These are phyloP conservation scores for Phtheirospermum japonicum DNA, from an alignment of 257 asterid species.

Conservation along the genomic window DNA sequence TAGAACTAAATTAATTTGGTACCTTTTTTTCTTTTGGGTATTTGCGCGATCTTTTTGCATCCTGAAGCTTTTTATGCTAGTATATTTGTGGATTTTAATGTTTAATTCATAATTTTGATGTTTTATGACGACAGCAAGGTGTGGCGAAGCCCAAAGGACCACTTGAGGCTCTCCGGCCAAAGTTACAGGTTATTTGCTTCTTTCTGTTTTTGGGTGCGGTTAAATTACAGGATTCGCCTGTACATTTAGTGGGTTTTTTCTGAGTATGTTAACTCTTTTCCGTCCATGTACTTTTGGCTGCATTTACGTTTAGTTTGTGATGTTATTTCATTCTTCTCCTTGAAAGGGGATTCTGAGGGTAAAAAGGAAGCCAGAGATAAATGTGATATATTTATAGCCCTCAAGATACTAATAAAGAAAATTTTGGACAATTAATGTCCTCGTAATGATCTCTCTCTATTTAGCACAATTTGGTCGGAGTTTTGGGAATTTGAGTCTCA, in stretches of 20 bases:
- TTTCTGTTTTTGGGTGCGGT: neutral
- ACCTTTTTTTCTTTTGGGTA: constrained; percentile 24
- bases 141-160: constrained; percentile 97
- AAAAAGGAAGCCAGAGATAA: neutral
- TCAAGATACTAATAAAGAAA: too few relatives aligned
- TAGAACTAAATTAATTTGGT: too few relatives aligned
- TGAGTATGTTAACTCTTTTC: constrained; percentile 5
- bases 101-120: constrained; percentile 17
- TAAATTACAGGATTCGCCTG: constrained; percentile 1
- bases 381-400: neutral
- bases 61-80: constrained; percentile 22
- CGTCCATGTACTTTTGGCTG: constrained; percentile 13
- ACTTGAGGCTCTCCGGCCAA: constrained; percentile 96
- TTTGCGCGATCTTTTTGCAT: constrained; percentile 16
- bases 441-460: too few relatives aligned
- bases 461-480: neutral
- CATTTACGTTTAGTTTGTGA: constrained; percentile 6
- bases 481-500: constrained; percentile 10
- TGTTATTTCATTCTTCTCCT: neutral
- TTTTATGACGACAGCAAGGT: constrained; percentile 68
- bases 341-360: constrained; percentile 12
- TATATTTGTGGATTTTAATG: constrained; percentile 15
- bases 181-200: constrained; percentile 65
- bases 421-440: too few relatives aligned
- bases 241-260: neutral